These are phyloP conservation scores for Mycena floridula DNA, from an alignment of 768 basidiomycete species.

Conservation along the genomic window DNA sequence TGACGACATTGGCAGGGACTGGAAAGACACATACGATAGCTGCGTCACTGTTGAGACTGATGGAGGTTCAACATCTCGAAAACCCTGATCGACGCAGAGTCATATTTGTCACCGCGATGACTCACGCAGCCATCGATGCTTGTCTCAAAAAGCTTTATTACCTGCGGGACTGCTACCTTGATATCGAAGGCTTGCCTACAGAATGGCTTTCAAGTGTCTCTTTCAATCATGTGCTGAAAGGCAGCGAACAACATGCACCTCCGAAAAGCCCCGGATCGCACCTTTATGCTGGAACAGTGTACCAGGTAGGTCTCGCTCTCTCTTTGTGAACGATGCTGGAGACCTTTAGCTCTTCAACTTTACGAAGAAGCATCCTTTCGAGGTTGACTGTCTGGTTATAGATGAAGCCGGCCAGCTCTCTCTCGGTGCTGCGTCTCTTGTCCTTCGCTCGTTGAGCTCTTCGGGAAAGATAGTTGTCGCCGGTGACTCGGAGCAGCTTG, in stretches of 20 bases:
- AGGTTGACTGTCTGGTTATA: conserved; percentile 37
- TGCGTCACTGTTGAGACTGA: conserved; percentile 37
- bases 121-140: conserved; percentile 48
- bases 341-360: conserved; percentile 38
- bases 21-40: conserved; percentile 50
- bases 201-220: conserved; percentile 38
- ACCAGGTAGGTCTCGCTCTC: conserved; percentile 27
- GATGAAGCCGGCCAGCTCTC: conserved; percentile 50
- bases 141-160: conserved; percentile 33
- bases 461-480: conserved; percentile 39
- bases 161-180: conserved; percentile 29
- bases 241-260: conserved; percentile 33
- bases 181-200: conserved; percentile 28
- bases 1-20: conserved; percentile 27
- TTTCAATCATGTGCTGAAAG: conserved; percentile 35
- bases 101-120: conserved; percentile 45
- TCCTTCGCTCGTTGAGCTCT: conserved; percentile 32
- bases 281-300: conserved; percentile 43
- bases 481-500: conserved; percentile 47
- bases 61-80: conserved; percentile 30
- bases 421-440: conserved; percentile 38
- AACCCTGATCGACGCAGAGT: conserved; percentile 21
- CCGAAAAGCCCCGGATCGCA: conserved; percentile 17
- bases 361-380: conserved; percentile 29
- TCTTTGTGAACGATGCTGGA: background rate